These are phyloP conservation scores for Tuber umbilicatum DNA, from an alignment of 495 filamentous ascomycete species.

Conservation along the genomic window DNA sequence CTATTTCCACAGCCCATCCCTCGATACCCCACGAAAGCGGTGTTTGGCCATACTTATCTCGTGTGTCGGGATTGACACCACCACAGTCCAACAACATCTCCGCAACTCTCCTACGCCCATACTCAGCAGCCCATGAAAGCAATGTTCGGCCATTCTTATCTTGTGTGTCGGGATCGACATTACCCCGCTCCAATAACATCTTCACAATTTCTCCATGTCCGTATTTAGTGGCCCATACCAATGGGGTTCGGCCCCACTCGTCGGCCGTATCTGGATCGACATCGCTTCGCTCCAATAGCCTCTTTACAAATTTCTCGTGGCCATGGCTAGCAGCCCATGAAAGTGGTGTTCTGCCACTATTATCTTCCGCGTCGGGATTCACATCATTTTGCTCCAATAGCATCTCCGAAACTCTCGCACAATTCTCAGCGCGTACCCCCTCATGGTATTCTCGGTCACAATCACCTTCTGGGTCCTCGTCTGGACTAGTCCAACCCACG, in stretches of 20 bases:
- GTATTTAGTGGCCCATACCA: conserved; percentile 37
- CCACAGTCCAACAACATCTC: conserved; percentile 27
- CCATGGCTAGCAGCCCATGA: not conserved
- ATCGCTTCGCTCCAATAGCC: conserved; percentile 4
- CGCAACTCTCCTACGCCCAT: not conserved
- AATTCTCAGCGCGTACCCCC: too few species aligned
- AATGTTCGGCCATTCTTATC: conserved; percentile 23
- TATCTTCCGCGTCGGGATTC: conserved; percentile 10
- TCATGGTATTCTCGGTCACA: too few species aligned
- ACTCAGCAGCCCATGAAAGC: conserved; percentile 23
- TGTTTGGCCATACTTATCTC: conserved; percentile 16
- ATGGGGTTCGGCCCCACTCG: conserved; percentile 19
- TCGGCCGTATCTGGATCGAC: conserved; percentile 19
- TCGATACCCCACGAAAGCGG: conserved; percentile 37
- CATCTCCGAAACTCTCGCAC: conserved; percentile 39
- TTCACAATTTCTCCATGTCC: conserved; percentile 38
- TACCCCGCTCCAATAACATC: conserved; percentile 33
- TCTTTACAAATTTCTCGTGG: not conserved
- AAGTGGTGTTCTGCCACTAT: conserved; percentile 35
- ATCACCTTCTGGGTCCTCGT: too few species aligned
- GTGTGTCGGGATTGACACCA: conserved; percentile 33
- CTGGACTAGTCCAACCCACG: too few species aligned
- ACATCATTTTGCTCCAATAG: conserved; percentile 7
- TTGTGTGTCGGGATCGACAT: conserved; percentile 8
- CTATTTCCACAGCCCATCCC: conserved; percentile 14